These are phyloP conservation scores for Phytopythium boreale DNA, from an alignment of 352 stramenopile genomes.

Conservation along the genomic window DNA sequence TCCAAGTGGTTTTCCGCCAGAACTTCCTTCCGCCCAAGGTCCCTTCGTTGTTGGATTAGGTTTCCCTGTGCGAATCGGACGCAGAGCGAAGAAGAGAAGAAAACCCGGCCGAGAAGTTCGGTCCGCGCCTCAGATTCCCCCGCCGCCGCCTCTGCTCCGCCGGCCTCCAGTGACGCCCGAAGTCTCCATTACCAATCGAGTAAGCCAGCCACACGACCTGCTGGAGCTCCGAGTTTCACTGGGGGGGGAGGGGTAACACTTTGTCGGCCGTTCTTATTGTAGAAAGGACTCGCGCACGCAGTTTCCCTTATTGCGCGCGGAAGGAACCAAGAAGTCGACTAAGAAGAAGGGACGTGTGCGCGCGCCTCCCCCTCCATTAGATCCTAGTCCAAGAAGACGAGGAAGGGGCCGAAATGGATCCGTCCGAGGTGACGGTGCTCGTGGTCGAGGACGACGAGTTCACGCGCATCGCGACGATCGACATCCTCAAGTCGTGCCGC, in stretches of 20 bases:
- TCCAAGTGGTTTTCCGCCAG: background rate
- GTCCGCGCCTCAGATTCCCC: no score
- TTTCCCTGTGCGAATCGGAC: background rate
- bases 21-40: background rate
- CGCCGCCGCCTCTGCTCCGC: no score
- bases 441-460: constrained; percentile 90
- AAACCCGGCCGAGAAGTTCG: background rate
- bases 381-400: background rate
- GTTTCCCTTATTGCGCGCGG: background rate
- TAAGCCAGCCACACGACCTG: no score
- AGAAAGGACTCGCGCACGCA: background rate
- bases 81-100: background rate
- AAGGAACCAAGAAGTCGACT: background rate
- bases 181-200: no score
- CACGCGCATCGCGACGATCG: constrained; percentile 85
- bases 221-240: background rate
- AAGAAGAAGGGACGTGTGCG: background rate
- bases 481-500: constrained; percentile 86
- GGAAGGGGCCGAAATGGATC: constrained; percentile 50
- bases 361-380: background rate
- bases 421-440: constrained; percentile 85
- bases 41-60: background rate
- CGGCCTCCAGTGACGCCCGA: background rate
- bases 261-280: background rate
- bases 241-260: no score